Base-by-base conservation (phyloP, 768 basidiomycete genomes). In the Amanita inopinata region DNA sequence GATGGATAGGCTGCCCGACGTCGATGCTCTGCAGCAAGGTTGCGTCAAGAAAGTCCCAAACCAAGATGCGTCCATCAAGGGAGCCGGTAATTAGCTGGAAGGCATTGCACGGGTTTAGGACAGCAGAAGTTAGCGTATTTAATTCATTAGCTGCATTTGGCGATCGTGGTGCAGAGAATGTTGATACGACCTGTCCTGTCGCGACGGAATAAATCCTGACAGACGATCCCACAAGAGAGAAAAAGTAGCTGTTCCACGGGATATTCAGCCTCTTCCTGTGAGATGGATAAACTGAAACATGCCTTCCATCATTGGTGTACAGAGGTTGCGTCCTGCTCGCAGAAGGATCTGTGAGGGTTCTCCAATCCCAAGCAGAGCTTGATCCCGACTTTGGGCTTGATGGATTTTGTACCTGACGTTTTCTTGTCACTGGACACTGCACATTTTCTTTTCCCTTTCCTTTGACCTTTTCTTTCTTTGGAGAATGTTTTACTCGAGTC, bases 21-120 rank as follows among this genome's bases (percentile, higher is more conserved):
- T 76, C 69, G 48, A 96, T 73, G 2, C 81, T 86, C 47, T 80
- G 77, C 46, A 97, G 65, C 8, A 96, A 63, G 5, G 70, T 66
- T 4, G 81, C 91, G 46, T 96, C 92, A 27, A 93, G 64, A 59
- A 85, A 93, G 62, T 98, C 91, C 96, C 96, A 99, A 18, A 96
- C 64, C 57, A 86, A 76, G 48, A 98, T 61, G 25, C 70, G 72
- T n/a, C 92, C 94, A 51, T 91, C 84, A 46, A 80, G 53, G 5
- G 88, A 87, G 36, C 78, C 81, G 8, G 90, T 90, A 49, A 97
- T 77, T 49, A 99, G 62, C 59, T 98, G 96, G 49, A 90, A 86
- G 18, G 78, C 70, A 61, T 96, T 98, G 48, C 80, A 72, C 10
- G 96, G 91, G 56, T 78, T 84, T 43, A 98, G 62, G 30, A 80